Evolutionary conservation across 169 alveolate genomes (phyloP), one percentile per base, ranked within the genome.

Genomic region (Plasmodium knowlesi): DNA sequence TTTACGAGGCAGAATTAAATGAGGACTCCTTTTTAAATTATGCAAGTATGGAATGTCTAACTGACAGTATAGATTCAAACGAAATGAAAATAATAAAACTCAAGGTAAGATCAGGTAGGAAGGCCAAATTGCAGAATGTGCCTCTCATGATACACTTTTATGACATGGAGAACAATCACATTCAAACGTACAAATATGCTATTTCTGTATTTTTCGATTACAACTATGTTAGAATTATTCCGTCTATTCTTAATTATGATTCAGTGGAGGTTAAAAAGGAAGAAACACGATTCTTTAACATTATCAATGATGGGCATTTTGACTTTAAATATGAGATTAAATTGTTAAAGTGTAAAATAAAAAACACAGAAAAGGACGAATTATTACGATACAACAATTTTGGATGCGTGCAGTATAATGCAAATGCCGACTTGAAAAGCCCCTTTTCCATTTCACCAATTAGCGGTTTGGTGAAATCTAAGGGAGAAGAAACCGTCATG

Each of bases 131-230:
- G 76, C 86, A 86, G 74, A 86, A 86, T 76, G 46, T 73, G 30
- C 86, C 84, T 30, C 50, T 86, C 22, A n/a, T 76, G 54, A 25
- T 86, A 41, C 93, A 86, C 80, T 74, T 86, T 3, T 86, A 57
- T 25, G 93, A 86, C 34, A 50, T 86, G 61, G 93, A 86, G 1
- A 76, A 86, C 41, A 86, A 86, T 37, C 80, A 86, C 61, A 74
- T 86, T n/a, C 93, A 86, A 86, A 74, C 93, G 14, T 86, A 86
- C 67, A 86, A 86, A 54, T 86, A 86, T 76, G 14, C 71, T n/a
- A 43, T 78, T 32, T 61, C 83, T 89, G 90, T 89, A 2, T 61
- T 1, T 71, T 89, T 89, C 71, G 94, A 89, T 89, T 89, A 89
- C 57, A 89, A 89, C 72, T 89, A 78, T 61, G 54, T 89, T 19